A percentile compares a stretch with the other conserved stretches of the same genome.
Evolutionary conservation across 768 basidiomycete genomes (phyloP).

Genomic region (Lactarius psammicola): DNA sequence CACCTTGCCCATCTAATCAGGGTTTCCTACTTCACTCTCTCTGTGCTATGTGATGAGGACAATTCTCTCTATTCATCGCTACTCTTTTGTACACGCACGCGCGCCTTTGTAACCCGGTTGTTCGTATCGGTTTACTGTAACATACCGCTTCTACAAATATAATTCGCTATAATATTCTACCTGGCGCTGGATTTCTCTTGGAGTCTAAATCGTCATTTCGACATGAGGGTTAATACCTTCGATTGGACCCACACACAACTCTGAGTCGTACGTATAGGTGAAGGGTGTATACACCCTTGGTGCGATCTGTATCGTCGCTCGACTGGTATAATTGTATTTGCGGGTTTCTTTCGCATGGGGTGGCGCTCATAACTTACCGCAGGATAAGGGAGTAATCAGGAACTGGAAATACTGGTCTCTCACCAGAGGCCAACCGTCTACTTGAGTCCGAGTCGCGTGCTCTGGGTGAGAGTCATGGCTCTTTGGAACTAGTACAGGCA

Average conservation of each 20-base stretch:
- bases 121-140: constrained; percentile 8
- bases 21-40: background rate
- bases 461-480: no score
- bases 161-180: background rate
- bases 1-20: background rate
- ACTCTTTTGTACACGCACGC: constrained; percentile 7
- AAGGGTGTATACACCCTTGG: background rate
- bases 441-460: background rate
- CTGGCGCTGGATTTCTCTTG: background rate
- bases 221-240: background rate
- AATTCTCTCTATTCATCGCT: constrained; percentile 1
- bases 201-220: background rate
- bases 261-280: background rate
- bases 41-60: constrained; percentile 2
- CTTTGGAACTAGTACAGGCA: background rate
- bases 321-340: background rate
- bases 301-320: background rate
- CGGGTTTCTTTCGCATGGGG: no score
- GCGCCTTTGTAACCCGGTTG: background rate
- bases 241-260: background rate
- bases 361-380: no score
- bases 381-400: no score
- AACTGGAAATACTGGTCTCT: no score
- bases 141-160: constrained; percentile 10
- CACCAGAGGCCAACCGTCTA: no score